Base-by-base conservation (phyloP, 495 filamentous ascomycete species). In the Penicillium samsonianum region DNA sequence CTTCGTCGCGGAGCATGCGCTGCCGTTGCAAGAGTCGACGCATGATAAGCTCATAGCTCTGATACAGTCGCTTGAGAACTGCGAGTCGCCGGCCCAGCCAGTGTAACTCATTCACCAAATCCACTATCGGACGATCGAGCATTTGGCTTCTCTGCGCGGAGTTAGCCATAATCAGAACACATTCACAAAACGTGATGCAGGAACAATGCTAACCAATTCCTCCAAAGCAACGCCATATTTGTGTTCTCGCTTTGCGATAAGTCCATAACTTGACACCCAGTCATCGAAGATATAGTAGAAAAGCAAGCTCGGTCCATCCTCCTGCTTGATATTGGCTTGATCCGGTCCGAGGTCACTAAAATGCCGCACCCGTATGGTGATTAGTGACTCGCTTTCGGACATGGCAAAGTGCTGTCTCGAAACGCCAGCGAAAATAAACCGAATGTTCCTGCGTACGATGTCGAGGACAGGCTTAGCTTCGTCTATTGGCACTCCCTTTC, bases 211-310 rank as follows among this genome's bases (percentile, higher is more conserved):
- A 72, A 88, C 86, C 65, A 92, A 60, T 50, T 72, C 46, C 38
- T 83, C 78, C 25, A 91, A 74, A 43, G 79, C 67, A 7, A 74
- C 71, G 8, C 80, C 82, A 59, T 89, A 90, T 53, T 79, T 81
- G 54, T 85, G 80, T 54, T 87, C 81, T 33, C 80, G 73, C 38
- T 80, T 77, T 14, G 83, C 77, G 38, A 91, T 81, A 19, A 90
- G 75, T 22, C 77, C 74, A 64, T 87, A 90, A 57, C 80, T 87
- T 7, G 85, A 85, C 42, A 84, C 78, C 88, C 89, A 95, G 68
- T 94, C 90, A 62, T 96, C 91, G 61, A 94, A 95, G 6, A 96
- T 78, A 65, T 92, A 94, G 67, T 90, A 93, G 63, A 93, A 90
- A 12, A 96, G 77, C 28, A 92, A 71, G 57, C 90, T 90, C 0